These are phyloP conservation scores for Papiliotrema laurentii DNA, from an alignment of 1,284 basidiomycete genomes.

Conservation along the genomic window DNA sequence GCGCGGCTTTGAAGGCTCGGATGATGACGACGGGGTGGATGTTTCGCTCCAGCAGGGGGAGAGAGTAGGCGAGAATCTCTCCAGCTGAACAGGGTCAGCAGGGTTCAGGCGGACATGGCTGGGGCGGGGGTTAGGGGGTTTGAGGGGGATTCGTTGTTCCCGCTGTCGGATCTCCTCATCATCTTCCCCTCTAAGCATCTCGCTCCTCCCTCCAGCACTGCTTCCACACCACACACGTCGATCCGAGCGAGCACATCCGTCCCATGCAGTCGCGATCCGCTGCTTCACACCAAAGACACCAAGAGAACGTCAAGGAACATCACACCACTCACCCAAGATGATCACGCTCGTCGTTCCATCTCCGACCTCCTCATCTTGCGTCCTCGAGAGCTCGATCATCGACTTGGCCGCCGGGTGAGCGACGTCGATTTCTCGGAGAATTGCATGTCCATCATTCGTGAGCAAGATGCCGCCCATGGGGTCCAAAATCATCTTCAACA, in stretches of 20 bases:
- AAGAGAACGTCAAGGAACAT: too few species aligned
- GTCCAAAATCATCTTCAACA: slow-evolving; percentile 99
- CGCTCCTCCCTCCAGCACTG: too few species aligned
- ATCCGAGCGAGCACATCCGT: too few species aligned
- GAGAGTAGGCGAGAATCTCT: slow-evolving; percentile 95
- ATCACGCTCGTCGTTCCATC: slow-evolving; percentile 98
- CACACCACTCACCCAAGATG: slow-evolving; percentile 75
- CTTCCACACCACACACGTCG: too few species aligned
- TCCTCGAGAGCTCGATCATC: slow-evolving; percentile 95
- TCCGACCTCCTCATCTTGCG: slow-evolving; percentile 97
- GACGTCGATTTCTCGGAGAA: slow-evolving; percentile 95
- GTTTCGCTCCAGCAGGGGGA: slow-evolving; percentile 87
- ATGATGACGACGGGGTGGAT: slow-evolving; percentile 99
- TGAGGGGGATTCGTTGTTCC: too few species aligned
- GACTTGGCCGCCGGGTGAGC: slow-evolving; percentile 98
- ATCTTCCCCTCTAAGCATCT: too few species aligned
- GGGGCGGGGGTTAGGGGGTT: too few species aligned
- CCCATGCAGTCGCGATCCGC: too few species aligned
- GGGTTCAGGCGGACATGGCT: background rate
- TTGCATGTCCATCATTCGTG: slow-evolving; percentile 97
- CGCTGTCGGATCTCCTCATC: too few species aligned
- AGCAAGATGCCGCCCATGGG: slow-evolving; percentile 96
- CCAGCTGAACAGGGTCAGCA: slow-evolving; percentile 59
- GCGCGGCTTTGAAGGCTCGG: slow-evolving; percentile 92
- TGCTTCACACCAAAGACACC: too few species aligned